These are phyloP conservation scores for Lactuca saligna DNA, from an alignment of 129 eudicot species.

Conservation along the genomic window DNA sequence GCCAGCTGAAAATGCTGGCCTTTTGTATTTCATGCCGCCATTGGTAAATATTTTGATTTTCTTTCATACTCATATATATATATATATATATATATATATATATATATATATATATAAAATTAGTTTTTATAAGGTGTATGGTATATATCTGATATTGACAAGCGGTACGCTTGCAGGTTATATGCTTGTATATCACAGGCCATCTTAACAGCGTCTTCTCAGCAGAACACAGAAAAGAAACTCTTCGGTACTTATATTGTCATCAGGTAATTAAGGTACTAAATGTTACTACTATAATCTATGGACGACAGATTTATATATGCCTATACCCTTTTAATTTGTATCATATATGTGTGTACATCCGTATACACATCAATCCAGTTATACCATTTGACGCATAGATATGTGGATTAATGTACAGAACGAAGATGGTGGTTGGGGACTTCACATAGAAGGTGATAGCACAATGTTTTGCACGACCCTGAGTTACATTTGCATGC, in stretches of 20 bases:
- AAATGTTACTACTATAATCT: too few relatives aligned
- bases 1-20: constrained; percentile 79
- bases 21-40: constrained; percentile 63
- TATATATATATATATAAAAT: too few relatives aligned
- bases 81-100: too few relatives aligned
- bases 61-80: too few relatives aligned
- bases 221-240: constrained; percentile 49
- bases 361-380: not conserved
- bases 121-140: too few relatives aligned
- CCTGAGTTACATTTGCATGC: constrained; percentile 55
- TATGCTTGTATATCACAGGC: constrained; percentile 65
- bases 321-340: too few relatives aligned
- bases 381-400: too few relatives aligned
- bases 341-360: not conserved
- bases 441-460: constrained; percentile 61
- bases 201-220: constrained; percentile 51
- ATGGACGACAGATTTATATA: too few relatives aligned
- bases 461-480: constrained; percentile 68
- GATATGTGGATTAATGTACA: not conserved
- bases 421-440: constrained; percentile 88
- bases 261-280: not conserved
- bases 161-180: constrained; percentile 41
- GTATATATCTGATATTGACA: too few relatives aligned
- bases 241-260: constrained; percentile 50
- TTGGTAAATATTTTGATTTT: constrained; percentile 27